Evolutionary conservation across 768 basidiomycete species (phyloP), one percentile per base, ranked within the genome.

Genomic region (Boletus sp.): DNA sequence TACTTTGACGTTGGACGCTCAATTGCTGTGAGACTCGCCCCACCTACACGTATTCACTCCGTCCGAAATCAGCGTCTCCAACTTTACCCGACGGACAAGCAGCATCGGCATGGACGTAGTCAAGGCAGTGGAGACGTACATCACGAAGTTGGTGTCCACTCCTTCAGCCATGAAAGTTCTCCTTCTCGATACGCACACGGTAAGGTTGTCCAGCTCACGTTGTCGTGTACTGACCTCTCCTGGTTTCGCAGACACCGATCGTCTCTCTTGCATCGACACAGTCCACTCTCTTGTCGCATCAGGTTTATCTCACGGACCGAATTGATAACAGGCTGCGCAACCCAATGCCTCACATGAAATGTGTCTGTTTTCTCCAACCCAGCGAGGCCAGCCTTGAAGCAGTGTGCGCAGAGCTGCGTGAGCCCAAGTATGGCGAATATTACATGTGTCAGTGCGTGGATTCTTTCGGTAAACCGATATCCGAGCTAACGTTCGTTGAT

Each of bases 401-500:
- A 25, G 78, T 98, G 51, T 88, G 88, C 60, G 76, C 81, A 51
- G 97, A 99, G 67, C 77, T 99, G 33, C 79, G 79, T 35, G 88
- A 93, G 64, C 96, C 95, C 10, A 89, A 89, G 72, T 99, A 98
- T 65, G 94, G 94, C 70, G 93, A 94, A 75, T 99, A 99, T 75
- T 98, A 96, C 80, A 76, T 99, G 69, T 99, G 96, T 98, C 83
- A 88, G 96, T 93, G 78, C 80, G 87, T 89, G 83, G 80, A 77
- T 81, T 74, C 72, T 64, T 71, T 60, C 59, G 58, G 51, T 55
- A 51, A 44, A 32, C 50, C 25, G 50, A 51, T 50, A 55, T 55
- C 32, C 35, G 49, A 51, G 52, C 67, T 67, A 57, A 64, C 47
- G 33, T 53, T 47, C 6, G 13, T 45, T 40, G 21, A 47, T 51